phyloP scores from a whole-genome alignment of 2,329 filamentous ascomycete species.

The Pleochaeta shiraiana region DNA sequence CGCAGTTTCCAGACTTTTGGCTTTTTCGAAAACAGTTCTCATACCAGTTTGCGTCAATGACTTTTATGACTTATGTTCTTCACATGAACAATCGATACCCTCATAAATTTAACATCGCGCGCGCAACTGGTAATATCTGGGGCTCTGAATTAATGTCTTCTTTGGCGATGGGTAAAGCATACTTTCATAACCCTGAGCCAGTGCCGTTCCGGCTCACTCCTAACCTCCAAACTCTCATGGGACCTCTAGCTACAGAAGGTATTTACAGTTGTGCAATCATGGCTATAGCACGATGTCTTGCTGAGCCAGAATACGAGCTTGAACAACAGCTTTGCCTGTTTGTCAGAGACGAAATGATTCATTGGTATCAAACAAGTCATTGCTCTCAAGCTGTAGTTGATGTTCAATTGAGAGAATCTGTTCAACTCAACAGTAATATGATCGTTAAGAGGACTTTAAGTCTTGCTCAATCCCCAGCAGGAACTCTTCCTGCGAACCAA shows the following conservation, averaged over 20 bases:
- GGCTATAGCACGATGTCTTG: slow-evolving; percentile 86
- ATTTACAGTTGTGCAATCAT: slow-evolving; percentile 92
- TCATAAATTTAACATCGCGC: slow-evolving; percentile 82
- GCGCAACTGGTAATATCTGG: slow-evolving; percentile 83
- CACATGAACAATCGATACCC: slow-evolving; percentile 94
- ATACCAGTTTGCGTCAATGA: slow-evolving; percentile 84
- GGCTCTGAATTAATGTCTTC: slow-evolving; percentile 82
- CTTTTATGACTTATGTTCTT: slow-evolving; percentile 97
- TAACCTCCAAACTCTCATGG: slow-evolving; percentile 90
- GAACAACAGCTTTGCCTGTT: slow-evolving; percentile 89
- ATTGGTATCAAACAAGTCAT: slow-evolving; percentile 75
- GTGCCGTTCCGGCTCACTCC: slow-evolving; percentile 96
- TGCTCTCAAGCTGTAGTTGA: slow-evolving; percentile 36
- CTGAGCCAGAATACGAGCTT: slow-evolving; percentile 74
- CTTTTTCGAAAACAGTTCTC: slow-evolving; percentile 94
- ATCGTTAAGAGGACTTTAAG: slow-evolving; percentile 81
- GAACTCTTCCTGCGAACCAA: slow-evolving; percentile 84
- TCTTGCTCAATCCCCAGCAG: slow-evolving; percentile 47
- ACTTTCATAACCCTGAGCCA: slow-evolving; percentile 87
- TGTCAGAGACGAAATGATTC: slow-evolving; percentile 93
- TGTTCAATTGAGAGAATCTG: slow-evolving; percentile 45
- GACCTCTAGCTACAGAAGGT: slow-evolving; percentile 83
- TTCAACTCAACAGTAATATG: slow-evolving; percentile 69
- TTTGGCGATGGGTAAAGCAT: slow-evolving; percentile 64
- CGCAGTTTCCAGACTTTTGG: slow-evolving; percentile 88